These are phyloP conservation scores for Durusdinium trenchii DNA, from an alignment of 73 alveolate genomes.

Conservation along the genomic window DNA sequence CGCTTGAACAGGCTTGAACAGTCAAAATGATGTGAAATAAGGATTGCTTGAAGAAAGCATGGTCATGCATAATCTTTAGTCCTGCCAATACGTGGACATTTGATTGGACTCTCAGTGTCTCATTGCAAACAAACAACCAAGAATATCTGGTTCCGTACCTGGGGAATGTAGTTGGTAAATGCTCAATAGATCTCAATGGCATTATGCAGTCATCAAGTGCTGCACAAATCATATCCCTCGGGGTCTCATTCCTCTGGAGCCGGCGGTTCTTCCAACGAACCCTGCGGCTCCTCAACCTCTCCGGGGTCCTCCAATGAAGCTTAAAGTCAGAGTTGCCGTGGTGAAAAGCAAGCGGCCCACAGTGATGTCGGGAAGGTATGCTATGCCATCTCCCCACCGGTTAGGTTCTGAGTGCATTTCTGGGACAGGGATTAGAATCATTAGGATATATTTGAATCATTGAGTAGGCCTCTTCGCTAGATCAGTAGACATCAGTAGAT, in stretches of 20 bases:
- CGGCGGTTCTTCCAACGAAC: conserved; percentile 75
- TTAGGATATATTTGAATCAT: not conserved
- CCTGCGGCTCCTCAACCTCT: conserved; percentile 93
- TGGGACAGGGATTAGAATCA: not conserved
- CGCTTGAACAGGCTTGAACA: not conserved
- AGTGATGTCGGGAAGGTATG: too few relatives aligned
- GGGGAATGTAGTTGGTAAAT: not conserved
- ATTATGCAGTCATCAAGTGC: not conserved
- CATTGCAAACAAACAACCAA: not conserved
- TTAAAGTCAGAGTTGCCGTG: not conserved
- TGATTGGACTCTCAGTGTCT: not conserved
- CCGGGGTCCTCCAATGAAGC: conserved; percentile 65
- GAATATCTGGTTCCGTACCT: not conserved
- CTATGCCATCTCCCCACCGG: not conserved
- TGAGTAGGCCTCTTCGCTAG: not conserved
- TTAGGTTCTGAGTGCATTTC: not conserved
- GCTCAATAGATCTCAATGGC: not conserved
- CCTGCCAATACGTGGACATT: not conserved
- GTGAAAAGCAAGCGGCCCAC: not conserved
- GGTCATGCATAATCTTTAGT: not conserved
- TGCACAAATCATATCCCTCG: not conserved
- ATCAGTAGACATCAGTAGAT: not conserved
- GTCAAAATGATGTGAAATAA: not conserved
- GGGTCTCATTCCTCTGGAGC: conserved; percentile 38
- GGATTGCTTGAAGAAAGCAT: not conserved